phyloP scores from a whole-genome alignment of 73 alveolate species.

The Durusdinium trenchii region DNA sequence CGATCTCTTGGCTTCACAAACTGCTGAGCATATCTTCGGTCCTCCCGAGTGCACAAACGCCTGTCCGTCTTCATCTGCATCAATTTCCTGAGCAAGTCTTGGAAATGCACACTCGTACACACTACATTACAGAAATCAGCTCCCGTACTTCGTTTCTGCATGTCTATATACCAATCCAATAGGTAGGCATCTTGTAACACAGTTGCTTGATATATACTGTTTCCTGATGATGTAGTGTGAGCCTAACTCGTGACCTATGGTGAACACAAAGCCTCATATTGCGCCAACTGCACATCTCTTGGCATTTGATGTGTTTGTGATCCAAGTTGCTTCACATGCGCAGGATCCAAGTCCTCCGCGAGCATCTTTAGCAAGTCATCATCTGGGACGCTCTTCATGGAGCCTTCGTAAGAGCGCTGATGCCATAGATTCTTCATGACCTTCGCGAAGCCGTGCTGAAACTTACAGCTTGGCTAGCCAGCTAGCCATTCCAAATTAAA shows the following conservation, averaged over 20 bases:
- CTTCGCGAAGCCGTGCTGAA: neutral
- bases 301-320: neutral
- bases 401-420: slow-evolving; percentile 81
- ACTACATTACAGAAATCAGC: too few species aligned
- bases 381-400: slow-evolving; percentile 86
- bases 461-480: too few species aligned
- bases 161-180: too few species aligned
- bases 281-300: neutral
- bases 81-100: slow-evolving; percentile 10
- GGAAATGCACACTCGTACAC: too few species aligned
- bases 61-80: slow-evolving; percentile 88
- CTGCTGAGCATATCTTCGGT: neutral
- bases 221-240: too few species aligned
- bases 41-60: slow-evolving; percentile 61
- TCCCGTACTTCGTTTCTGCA: too few species aligned
- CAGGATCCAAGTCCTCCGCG: slow-evolving; percentile 68
- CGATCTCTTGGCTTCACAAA: too few species aligned
- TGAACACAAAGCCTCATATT: neutral
- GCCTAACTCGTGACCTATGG: neutral
- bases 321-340: slow-evolving; percentile 77
- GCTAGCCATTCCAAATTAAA: too few species aligned
- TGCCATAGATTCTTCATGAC: slow-evolving; percentile 57
- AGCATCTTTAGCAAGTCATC: slow-evolving; percentile 66
- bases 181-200: too few species aligned
- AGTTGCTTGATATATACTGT: too few species aligned